Base-by-base conservation (phyloP, 768 basidiomycete genomes). In the Mrakia frigida region DNA sequence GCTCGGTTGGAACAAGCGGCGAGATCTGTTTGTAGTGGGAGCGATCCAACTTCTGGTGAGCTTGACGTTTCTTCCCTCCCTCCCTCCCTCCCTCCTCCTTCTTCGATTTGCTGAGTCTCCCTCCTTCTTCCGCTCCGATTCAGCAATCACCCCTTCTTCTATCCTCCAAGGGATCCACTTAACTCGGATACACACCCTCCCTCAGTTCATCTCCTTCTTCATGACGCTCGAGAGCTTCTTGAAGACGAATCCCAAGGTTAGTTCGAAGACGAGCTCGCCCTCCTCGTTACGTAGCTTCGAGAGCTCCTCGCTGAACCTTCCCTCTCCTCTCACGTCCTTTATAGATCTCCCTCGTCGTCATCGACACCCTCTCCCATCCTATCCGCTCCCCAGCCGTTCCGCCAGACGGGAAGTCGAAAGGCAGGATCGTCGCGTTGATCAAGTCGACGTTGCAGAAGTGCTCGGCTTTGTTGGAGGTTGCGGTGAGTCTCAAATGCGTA, bases 381-480 rank as follows among this genome's bases (percentile, higher is more conserved):
- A 46, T 72, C 70, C 50, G 70, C 25, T 59, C 70, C 2, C 70
- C 70, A 25, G n/a, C 52, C 52, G 50, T 72, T 35, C 70, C 70
- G 10, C 70, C 70, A 35, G 70, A 72, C 23, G 50, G 23, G 21
- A 46, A 72, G 53, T 72, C 70, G 16, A 53, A 52, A 28, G 50
- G 21, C 0, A 28, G 70, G 28, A 72, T 72, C 33, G 28, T 72
- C 35, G 31, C n/a, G 10, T 16, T 72, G 50, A 59, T 72, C 52
- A 72, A 72, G 37, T 33, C 28, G 31, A 72, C 70, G 11, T 33
- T 72, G 33, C 70, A 72, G 52, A 72, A 72, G 53, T 72, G 70
- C 14, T 72, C 70, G 18, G 50, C 31, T 16, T 28, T 72, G 31
- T 50, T 52, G 6, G 46, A 56, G 52, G 53, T 72, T 25, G 70